phyloP scores from a whole-genome alignment of 768 basidiomycete species.

The Phanerodontia chrysosporium region DNA sequence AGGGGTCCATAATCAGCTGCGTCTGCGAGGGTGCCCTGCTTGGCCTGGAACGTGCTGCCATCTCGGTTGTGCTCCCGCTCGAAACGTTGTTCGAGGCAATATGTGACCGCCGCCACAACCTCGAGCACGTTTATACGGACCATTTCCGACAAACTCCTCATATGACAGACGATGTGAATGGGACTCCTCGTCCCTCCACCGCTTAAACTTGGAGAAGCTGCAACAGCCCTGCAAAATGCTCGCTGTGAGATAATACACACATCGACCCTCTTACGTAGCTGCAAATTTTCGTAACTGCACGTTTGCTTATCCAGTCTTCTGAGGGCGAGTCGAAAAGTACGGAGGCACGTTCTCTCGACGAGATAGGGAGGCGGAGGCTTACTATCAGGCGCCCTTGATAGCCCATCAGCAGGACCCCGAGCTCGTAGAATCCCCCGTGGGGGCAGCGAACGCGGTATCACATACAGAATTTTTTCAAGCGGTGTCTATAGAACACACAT shows the following conservation, averaged over 20 bases:
- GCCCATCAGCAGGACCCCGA: too few relatives aligned
- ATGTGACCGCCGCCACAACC: neutral
- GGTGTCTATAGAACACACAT: too few relatives aligned
- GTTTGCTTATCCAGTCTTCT: too few relatives aligned
- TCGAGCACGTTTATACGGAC: neutral
- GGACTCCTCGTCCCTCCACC: neutral
- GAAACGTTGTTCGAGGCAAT: neutral
- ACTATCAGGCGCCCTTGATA: too few relatives aligned
- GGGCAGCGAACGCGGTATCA: too few relatives aligned
- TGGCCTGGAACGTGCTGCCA: neutral
- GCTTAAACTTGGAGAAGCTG: neutral
- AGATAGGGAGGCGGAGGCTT: too few relatives aligned
- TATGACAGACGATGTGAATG: neutral
- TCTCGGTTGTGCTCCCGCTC: neutral
- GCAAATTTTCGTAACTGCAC: too few relatives aligned
- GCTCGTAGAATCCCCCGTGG: too few relatives aligned
- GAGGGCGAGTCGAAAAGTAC: too few relatives aligned
- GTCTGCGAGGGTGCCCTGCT: neutral
- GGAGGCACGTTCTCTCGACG: too few relatives aligned
- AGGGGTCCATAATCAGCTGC: neutral
- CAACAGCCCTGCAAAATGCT: neutral
- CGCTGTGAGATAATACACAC: neutral
- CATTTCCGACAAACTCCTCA: neutral
- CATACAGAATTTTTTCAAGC: too few relatives aligned
- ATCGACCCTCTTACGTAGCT: neutral